Base-by-base conservation (phyloP, 2,329 filamentous ascomycete species). In the Pseudogymnoascus destructans region DNA sequence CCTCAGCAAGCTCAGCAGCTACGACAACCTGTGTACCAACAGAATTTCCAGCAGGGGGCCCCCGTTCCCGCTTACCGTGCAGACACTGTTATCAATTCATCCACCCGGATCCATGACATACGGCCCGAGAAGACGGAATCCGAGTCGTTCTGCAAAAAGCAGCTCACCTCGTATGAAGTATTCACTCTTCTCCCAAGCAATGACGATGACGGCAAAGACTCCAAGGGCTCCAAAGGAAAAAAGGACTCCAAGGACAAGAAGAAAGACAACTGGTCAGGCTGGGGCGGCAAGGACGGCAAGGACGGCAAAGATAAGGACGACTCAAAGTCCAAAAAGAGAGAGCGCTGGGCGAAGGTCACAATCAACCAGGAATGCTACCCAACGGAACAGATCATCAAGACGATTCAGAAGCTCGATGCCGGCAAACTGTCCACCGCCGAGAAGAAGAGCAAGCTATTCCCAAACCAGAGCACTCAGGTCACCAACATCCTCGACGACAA, bases 381-480 rank as follows among this genome's bases (percentile, higher is more conserved):
- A 10, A 63, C 66, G 36, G 63, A 67, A 4, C 65, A 68, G 15
- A 65, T 68, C 21, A 27, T 52, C n/a, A 63, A 62, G 35, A 60
- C 64, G 33, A 62, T 69, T 40, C 64, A 65, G 56, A 65, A 61
- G 58, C 61, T 68, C 15, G 63, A 62, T 33, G 61, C 66, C n/a
- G 33, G 52, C 1, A 62, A 57, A 21, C 59, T 61, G 17, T 61
- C 64, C 3, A 62, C 68, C 25, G 52, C 63, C 10, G 65, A 70
- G 7, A 67, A 67, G 58, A 69, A 65, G 58, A 59, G 54, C 3
- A 61, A 59, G 2, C 60, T 70, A 13, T 61, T 36, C n/a, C 61
- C 59, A 21, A 62, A 58, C 36, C 67, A 68, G 55, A 63, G 66
- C 52, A 52, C 55, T 2, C 68, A 70, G 57, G 63, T 70, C 25